Base-by-base conservation (phyloP, 2,329 filamentous ascomycete genomes). In the Phyllosticta citribraziliensis region DNA sequence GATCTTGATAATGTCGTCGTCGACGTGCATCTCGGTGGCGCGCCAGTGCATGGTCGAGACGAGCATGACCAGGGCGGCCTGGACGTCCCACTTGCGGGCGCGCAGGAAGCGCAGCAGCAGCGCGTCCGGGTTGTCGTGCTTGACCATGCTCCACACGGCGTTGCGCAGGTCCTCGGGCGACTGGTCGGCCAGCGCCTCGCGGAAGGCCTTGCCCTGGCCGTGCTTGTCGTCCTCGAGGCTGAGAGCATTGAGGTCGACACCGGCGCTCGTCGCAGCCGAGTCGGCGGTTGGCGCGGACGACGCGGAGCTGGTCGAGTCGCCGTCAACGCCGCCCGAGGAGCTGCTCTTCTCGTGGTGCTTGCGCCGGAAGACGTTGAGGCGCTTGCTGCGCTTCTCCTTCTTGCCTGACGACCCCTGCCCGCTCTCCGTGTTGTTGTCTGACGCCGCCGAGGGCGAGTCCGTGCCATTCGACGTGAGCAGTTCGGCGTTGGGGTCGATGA, bases 21-120 rank as follows among this genome's bases (percentile, higher is more conserved):
- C 94, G 20, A 97, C 89, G 67, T 90, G 85, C 81, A 94, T 88
- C 63, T 96, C 90, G 47, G 82, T 80, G 61, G 85, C 77, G 65
- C 94, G 85, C 94, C 94, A 99, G 72, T 90, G 88, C 83, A 97
- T 89, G 0, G 94, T 96, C 2, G 91, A 91, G 52, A 99, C 83
- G 73, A 97, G 78, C 94, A 99, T 99, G 66, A 96, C 83, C 25
- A 97, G 80, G 3, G 94, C 94, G 72, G 91, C 91, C 57, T 96
- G 88, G 19, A 96, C 86, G 70, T 99, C 91, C 94, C 94, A 99
- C 75, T 75, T 76, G 35, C 75, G 66, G 55, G 76, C 69, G 67
- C 76, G 68, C 66, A 75, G 82, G 72, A 90, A 74, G 56, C 72
- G 66, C 63, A 77, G 66, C 24, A 84, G 86, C 62, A 86, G 83